Conservation (phyloP, 2,329 filamentous ascomycete species). For the Rugonectria rugulosa region DNA sequence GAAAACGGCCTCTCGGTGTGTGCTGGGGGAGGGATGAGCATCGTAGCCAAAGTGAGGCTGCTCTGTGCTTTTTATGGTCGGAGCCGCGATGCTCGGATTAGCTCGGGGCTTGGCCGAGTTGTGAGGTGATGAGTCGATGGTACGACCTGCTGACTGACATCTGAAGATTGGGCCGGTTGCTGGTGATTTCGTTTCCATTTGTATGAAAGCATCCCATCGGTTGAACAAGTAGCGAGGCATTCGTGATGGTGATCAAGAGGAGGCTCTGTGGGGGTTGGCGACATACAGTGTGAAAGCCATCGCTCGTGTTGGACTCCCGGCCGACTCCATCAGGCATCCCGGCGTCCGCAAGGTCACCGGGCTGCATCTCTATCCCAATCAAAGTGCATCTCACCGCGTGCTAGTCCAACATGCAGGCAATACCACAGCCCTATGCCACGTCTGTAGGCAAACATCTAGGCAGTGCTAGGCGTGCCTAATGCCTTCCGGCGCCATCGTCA, state of each 20-base stretch:
- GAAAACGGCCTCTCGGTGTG: slow-evolving; percentile 14
- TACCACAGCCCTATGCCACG: background rate
- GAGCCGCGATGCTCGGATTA: slow-evolving; percentile 9
- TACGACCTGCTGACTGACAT: slow-evolving; percentile 10
- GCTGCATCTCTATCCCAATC: background rate
- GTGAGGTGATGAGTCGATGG: slow-evolving; percentile 9
- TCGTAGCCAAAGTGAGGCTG: background rate
- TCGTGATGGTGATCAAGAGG: background rate
- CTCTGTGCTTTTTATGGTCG: too few relatives aligned
- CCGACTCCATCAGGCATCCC: too few relatives aligned
- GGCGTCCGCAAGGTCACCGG: too few relatives aligned
- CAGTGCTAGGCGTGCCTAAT: background rate
- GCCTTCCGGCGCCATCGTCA: background rate
- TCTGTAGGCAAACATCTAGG: background rate
- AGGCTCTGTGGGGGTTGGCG: background rate
- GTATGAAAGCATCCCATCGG: too few relatives aligned
- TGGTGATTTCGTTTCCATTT: too few relatives aligned
- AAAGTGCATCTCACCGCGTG: background rate
- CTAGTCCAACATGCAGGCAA: background rate
- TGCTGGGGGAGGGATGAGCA: background rate
- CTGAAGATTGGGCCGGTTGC: too few relatives aligned
- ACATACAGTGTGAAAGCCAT: background rate
- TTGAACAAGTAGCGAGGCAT: too few relatives aligned
- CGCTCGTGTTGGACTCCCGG: background rate
- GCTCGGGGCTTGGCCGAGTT: slow-evolving; percentile 13